A percentile compares a stretch with the other conserved stretches of the same genome.
phyloP scores from a whole-genome alignment of 2,329 filamentous ascomycete genomes.

The Nakataea oryzae region DNA sequence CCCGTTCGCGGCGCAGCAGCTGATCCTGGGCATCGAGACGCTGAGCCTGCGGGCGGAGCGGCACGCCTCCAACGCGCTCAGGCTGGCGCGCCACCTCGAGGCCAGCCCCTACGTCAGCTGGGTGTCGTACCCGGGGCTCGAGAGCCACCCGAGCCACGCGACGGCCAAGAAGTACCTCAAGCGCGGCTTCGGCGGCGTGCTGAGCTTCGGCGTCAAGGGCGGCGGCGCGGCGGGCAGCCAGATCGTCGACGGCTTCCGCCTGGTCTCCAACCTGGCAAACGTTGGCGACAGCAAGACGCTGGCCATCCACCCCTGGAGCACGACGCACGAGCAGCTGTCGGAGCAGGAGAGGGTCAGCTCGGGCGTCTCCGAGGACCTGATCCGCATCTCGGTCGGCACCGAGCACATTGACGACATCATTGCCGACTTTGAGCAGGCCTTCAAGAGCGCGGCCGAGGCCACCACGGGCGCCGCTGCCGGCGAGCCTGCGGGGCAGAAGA shows the following conservation, averaged over 20 bases:
- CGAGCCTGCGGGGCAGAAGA: not conserved
- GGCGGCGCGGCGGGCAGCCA: conserved; percentile 73
- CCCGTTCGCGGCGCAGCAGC: conserved; percentile 87
- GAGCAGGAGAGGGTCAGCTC: conserved; percentile 72
- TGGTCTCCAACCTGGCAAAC: conserved; percentile 93
- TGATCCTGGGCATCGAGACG: conserved; percentile 83
- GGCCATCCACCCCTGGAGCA: conserved; percentile 91
- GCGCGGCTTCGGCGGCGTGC: conserved; percentile 77
- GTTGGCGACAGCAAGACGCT: conserved; percentile 93
- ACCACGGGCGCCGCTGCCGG: conserved; percentile 19
- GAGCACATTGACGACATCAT: conserved; percentile 98
- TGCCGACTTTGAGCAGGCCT: conserved; percentile 87
- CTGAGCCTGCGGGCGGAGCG: conserved; percentile 77
- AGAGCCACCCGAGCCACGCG: conserved; percentile 70
- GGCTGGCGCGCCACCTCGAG: conserved; percentile 74
- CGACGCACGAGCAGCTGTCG: conserved; percentile 84
- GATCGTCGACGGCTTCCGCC: conserved; percentile 87
- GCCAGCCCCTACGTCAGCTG: conserved; percentile 75
- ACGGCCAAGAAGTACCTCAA: conserved; percentile 79
- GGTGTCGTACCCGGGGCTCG: conserved; percentile 88
- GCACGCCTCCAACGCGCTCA: conserved; percentile 74
- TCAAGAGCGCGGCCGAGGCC: conserved; percentile 48
- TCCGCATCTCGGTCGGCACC: conserved; percentile 89
- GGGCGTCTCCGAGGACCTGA: conserved; percentile 81
- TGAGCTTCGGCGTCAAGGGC: conserved; percentile 90